Evolutionary conservation across 169 alveolate species (phyloP), one percentile per base, ranked within the genome.

Genomic region (Plasmodium gonderi): DNA sequence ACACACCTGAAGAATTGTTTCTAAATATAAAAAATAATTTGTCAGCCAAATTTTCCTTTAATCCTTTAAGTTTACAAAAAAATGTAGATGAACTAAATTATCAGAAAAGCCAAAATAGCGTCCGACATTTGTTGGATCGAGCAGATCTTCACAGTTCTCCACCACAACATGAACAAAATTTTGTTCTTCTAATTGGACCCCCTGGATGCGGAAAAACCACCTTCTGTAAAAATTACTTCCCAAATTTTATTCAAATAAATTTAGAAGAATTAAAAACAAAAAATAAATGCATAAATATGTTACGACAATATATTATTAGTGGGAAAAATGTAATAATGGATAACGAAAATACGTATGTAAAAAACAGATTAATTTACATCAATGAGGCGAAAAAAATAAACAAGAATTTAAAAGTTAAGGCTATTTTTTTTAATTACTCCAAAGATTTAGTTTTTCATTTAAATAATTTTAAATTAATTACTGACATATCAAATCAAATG

Each of bases 1-100:
- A 91, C 54, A 95, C 97, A 29, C 97, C 97, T 36, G 97, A 95
- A 49, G 97, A 94, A 17, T 33, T 89, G 17, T 89, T 89, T 54
- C 82, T 83, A 29, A 83, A 83, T 42, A 69, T 83, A 69, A 83
- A 83, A 83, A 83, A 83, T 72, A 45, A 83, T 6, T 4, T 83
- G 29, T 31, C 92, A 31, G 68, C 75, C 0, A 42, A 83, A 29
- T 83, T 83, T 72, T 44, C 82, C 40, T 83, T 83, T 76, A 72
- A 49, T 6, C 92, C 92, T 31, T 69, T n/a, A 3, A 45, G 44
- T 40, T 83, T 83, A 40, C 36, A 29, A 40, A 83, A 83, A 72
- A 74, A 83, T 31, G 26, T 65, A 44, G 72, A 68, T n/a, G 29
- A 49, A 26, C 26, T 9, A 45, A 78, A 78, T 47, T n/a, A 67